Conservation (phyloP, 169 alveolate species). For the Toxoplasma gondii region DNA sequence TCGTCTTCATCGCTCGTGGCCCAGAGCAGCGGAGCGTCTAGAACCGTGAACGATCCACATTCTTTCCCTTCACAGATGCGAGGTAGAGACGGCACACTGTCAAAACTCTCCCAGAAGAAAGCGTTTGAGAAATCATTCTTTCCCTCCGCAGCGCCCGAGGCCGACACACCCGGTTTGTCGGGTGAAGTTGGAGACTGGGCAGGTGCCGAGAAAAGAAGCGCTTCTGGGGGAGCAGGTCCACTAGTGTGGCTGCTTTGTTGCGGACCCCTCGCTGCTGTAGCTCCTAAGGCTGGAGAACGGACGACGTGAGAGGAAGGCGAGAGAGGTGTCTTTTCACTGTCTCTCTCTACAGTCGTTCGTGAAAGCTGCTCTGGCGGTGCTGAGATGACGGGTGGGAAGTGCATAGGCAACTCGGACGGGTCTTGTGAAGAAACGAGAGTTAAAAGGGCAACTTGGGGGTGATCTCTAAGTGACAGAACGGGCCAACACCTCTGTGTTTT, state of each 20-base stretch:
- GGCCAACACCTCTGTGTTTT: too few species aligned
- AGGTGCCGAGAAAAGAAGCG: too few species aligned
- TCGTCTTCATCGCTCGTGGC: background rate
- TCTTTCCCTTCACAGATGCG: background rate
- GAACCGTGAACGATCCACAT: background rate
- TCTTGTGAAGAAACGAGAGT: too few species aligned
- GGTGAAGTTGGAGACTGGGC: background rate
- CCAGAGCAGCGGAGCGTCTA: background rate
- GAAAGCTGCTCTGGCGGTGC: too few species aligned
- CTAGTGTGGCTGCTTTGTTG: too few species aligned
- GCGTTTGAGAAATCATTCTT: background rate
- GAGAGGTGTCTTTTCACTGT: background rate
- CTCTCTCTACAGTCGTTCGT: background rate
- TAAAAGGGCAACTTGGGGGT: too few species aligned
- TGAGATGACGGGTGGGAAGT: background rate
- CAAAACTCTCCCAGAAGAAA: conserved; percentile 5
- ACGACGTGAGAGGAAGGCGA: background rate
- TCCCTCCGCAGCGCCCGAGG: background rate
- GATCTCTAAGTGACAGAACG: too few species aligned
- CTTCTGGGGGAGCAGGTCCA: too few species aligned
- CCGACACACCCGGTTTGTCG: background rate
- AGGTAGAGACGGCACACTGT: background rate
- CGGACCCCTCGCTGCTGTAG: too few species aligned
- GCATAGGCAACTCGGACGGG: background rate
- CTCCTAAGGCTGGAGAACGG: background rate